Conservation (phyloP, 2,329 filamentous ascomycete genomes). For the Lecanicillium sp. region DNA sequence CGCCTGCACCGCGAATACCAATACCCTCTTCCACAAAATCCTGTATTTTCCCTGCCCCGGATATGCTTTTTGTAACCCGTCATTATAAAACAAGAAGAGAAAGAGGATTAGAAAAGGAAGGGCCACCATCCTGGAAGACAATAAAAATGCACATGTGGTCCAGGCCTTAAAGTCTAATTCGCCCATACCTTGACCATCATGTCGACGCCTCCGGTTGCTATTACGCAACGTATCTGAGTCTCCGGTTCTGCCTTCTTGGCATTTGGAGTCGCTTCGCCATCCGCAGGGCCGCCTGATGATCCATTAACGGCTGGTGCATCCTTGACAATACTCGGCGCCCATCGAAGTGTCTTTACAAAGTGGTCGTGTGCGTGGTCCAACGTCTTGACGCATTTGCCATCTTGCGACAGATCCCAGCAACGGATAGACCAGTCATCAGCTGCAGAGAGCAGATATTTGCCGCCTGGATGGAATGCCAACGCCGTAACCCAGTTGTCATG, state of each 20-base stretch:
- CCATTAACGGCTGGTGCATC: slow-evolving; percentile 34
- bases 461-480: slow-evolving; percentile 82
- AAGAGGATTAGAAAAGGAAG: no score
- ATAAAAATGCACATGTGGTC: no score
- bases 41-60: no score
- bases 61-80: no score
- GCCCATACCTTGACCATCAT: slow-evolving; percentile 72
- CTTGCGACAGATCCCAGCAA: slow-evolving; percentile 89
- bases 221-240: slow-evolving; percentile 68
- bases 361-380: slow-evolving; percentile 71
- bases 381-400: slow-evolving; percentile 81
- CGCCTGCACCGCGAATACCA: no score
- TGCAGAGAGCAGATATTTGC: slow-evolving; percentile 80
- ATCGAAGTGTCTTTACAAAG: slow-evolving; percentile 80
- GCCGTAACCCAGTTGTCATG: slow-evolving; percentile 93
- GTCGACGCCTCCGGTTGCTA: slow-evolving; percentile 81
- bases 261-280: slow-evolving; percentile 27
- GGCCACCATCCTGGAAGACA: no score
- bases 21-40: no score
- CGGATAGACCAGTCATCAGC: slow-evolving; percentile 86
- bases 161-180: slow-evolving; percentile 23
- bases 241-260: slow-evolving; percentile 41
- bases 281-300: slow-evolving; percentile 10
- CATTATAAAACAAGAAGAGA: no score
- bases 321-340: slow-evolving; percentile 72